Base-by-base conservation (phyloP, 352 stramenopile genomes). In the Phytophthora hibernalis region DNA sequence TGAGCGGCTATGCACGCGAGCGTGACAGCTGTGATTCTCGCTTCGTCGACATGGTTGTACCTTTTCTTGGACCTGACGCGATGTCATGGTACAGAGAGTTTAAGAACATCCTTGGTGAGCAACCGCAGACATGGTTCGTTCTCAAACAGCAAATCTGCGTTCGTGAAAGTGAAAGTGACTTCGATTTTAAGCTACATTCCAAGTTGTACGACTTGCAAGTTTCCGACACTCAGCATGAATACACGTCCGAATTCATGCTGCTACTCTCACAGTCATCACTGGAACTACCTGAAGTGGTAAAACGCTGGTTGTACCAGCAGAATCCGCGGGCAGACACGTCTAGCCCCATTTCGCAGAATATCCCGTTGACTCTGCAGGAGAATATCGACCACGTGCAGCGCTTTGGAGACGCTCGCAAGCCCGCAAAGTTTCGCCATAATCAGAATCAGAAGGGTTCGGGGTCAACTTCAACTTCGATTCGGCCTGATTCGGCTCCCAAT, bases 61-160 rank as follows among this genome's bases (percentile, higher is more conserved):
- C 37, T 3, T 48, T 59, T 59, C 7, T 48, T 21, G 37, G 52
- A 26, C 7, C 37, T 0, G 37, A 59, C 7, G 37, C 12, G 37
- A 49, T 59, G 37, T 59, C 52, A 11, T 59, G 52, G 52, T 59
- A 59, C 22, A 37, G 52, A 12, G 22, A 59, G n/a, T 59, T 59
- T 20, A 59, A 59, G 12, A 49, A 33, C 35, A 30, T 40, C 3
- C 35, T 48, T 20, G 52, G 52, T 49, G 52, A 49, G 0, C 33
- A 13, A 5, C 33, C 33, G n/a, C 33, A 13, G n/a, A 40, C 33
- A 3, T 40, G 33, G 33, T 40, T 40, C 33, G 12, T 21, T 6
- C 49, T 58, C 37, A 58, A 49, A 18, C 35, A 49, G 10, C 51
- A 58, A n/a, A 58, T 58, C 10, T 8, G 51, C 2, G 26, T 26